Conservation (phyloP, 202 grass and related monocot species). For the Sporobolus alterniflorus region DNA sequence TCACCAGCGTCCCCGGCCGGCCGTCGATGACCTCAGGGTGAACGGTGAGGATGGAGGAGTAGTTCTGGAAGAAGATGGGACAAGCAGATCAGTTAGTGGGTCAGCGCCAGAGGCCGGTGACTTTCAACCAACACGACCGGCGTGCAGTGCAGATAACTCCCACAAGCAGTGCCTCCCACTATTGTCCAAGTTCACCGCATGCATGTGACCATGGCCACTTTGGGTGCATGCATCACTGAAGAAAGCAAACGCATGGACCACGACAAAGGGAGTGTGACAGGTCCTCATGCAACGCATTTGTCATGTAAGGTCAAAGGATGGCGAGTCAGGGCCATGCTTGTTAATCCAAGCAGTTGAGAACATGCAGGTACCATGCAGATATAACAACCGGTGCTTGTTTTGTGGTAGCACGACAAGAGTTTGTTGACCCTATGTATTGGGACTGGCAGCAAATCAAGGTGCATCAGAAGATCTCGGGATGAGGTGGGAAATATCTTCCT, state of each 20-base stretch:
- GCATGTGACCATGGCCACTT: conserved; percentile 43
- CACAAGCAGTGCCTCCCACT: conserved; percentile 6
- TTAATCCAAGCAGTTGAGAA: conserved; percentile 26
- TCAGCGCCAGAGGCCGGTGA: conserved; percentile 5
- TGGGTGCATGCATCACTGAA: conserved; percentile 10
- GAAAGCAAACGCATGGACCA: conserved; percentile 45
- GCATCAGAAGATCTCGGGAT: conserved; percentile 21
- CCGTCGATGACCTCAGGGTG: conserved; percentile 85
- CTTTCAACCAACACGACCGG: conserved; percentile 14
- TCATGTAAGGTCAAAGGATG: conserved; percentile 45
- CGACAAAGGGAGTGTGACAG: conserved; percentile 33
- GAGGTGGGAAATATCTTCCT: conserved; percentile 33
- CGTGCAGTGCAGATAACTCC: conserved; percentile 8
- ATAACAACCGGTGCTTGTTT: conserved; percentile 36
- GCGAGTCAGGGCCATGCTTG: conserved; percentile 42
- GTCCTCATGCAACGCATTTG: conserved; percentile 32
- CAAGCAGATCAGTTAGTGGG: neutral
- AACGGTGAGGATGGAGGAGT: conserved; percentile 84
- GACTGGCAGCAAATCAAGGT: conserved; percentile 20
- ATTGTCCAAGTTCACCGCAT: conserved; percentile 30
- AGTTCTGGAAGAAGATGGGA: conserved; percentile 69
- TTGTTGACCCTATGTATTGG: conserved; percentile 28
- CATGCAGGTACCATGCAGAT: conserved; percentile 16
- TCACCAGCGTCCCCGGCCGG: conserved; percentile 72
- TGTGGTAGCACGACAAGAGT: conserved; percentile 23